Evolutionary conservation across 148 eudicot species (phyloP).

Genomic region (Beta vulgaris): DNA sequence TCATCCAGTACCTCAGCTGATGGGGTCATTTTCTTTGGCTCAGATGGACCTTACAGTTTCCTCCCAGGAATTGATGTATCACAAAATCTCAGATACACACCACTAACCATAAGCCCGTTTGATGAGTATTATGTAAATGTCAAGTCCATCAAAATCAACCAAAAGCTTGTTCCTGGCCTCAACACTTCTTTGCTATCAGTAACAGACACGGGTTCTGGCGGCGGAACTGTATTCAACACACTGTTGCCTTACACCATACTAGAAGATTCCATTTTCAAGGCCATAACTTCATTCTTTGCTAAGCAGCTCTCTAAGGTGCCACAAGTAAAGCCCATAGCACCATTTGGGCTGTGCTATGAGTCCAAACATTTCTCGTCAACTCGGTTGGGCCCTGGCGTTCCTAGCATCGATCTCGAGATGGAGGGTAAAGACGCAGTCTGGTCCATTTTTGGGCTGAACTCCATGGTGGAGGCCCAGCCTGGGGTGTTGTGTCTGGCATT

Average conservation of each 20-base stretch:
- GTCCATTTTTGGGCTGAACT: slow-evolving; percentile 45
- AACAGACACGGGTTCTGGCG: slow-evolving; percentile 24
- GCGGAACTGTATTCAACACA: slow-evolving; percentile 40
- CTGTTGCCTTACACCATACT: slow-evolving; percentile 35
- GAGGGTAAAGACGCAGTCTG: slow-evolving; percentile 34
- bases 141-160: slow-evolving; percentile 41
- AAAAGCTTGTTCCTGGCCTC: slow-evolving; percentile 34
- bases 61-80: slow-evolving; percentile 36
- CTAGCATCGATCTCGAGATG: slow-evolving; percentile 47
- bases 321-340: slow-evolving; percentile 33
- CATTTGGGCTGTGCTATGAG: slow-evolving; percentile 50
- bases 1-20: slow-evolving; percentile 22
- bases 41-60: slow-evolving; percentile 37
- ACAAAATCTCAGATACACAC: slow-evolving; percentile 33
- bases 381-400: slow-evolving; percentile 34
- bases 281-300: slow-evolving; percentile 22
- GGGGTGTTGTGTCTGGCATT: slow-evolving; percentile 53
- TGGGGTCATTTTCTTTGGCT: slow-evolving; percentile 60
- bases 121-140: slow-evolving; percentile 51
- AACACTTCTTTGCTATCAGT: slow-evolving; percentile 32
- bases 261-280: slow-evolving; percentile 34
- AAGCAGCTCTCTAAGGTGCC: slow-evolving; percentile 24
- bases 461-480: slow-evolving; percentile 46
- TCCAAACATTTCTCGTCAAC: slow-evolving; percentile 32
- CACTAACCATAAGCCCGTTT: slow-evolving; percentile 43